A percentile compares a stretch with the other conserved stretches of the same genome.
phyloP scores from a whole-genome alignment of 2,329 filamentous ascomycete species.

The Ophiosphaerella korrae region DNA sequence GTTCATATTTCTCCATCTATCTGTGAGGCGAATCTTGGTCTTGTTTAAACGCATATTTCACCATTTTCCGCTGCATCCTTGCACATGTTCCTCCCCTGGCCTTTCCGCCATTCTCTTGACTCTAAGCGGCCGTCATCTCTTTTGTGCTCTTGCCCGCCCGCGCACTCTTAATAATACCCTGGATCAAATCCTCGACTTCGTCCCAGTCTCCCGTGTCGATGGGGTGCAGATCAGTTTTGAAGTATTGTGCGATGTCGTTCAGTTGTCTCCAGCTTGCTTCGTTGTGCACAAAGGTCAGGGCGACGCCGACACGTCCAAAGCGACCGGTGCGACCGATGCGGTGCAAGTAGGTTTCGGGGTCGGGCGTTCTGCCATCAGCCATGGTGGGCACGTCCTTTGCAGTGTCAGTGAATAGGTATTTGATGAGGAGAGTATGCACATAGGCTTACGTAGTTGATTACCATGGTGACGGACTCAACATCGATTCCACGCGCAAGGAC shows the following conservation, averaged over 20 bases:
- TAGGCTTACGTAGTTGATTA: slow-evolving; percentile 83
- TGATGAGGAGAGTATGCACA: background rate
- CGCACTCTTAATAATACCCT: slow-evolving; percentile 60
- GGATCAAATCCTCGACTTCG: slow-evolving; percentile 79
- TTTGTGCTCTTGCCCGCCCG: slow-evolving; percentile 48
- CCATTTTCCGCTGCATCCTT: background rate
- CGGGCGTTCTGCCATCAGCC: slow-evolving; percentile 68
- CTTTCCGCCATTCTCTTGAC: background rate
- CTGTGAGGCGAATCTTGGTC: background rate
- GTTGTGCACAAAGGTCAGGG: slow-evolving; percentile 92
- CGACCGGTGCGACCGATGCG: slow-evolving; percentile 96
- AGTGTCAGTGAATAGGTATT: slow-evolving; percentile 12
- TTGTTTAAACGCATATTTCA: background rate
- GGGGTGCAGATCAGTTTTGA: slow-evolving; percentile 78
- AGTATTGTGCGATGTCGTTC: slow-evolving; percentile 77
- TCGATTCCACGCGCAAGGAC: slow-evolving; percentile 96
- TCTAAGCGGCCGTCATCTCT: slow-evolving; percentile 36
- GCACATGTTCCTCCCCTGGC: background rate
- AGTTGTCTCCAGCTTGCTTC: slow-evolving; percentile 80
- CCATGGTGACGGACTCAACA: slow-evolving; percentile 89
- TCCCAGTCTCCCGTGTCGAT: slow-evolving; percentile 92
- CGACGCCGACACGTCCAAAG: slow-evolving; percentile 94
- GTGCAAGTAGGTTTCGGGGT: slow-evolving; percentile 95
- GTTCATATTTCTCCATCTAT: slow-evolving; percentile 17
- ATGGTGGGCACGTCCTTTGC: slow-evolving; percentile 61